These are phyloP conservation scores for Stemphylium beticola DNA, from an alignment of 2,329 filamentous ascomycete species.

Conservation along the genomic window DNA sequence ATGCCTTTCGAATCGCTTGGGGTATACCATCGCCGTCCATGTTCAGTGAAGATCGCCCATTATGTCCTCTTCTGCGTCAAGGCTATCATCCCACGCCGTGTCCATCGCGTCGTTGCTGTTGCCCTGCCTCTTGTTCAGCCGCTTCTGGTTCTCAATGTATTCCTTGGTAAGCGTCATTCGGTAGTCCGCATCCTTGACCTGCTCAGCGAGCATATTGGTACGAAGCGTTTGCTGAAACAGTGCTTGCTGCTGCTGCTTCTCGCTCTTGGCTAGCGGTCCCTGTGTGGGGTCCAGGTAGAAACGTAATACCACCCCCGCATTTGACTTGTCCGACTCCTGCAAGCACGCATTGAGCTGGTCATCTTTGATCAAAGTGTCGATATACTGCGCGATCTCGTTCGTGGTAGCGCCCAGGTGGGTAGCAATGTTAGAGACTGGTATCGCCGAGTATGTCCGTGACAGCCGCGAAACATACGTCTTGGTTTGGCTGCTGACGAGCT, in stretches of 20 bases:
- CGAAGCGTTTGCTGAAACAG: slow-evolving; percentile 58
- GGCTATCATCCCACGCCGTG: slow-evolving; percentile 42
- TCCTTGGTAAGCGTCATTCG: slow-evolving; percentile 65
- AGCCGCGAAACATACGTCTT: slow-evolving; percentile 78
- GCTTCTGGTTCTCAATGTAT: slow-evolving; percentile 61
- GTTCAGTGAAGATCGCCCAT: slow-evolving; percentile 46
- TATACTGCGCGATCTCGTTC: slow-evolving; percentile 60
- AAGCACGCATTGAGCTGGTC: slow-evolving; percentile 60
- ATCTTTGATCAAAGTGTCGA: slow-evolving; percentile 59
- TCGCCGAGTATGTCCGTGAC: slow-evolving; percentile 71
- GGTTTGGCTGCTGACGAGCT: slow-evolving; percentile 74
- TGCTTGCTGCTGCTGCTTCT: slow-evolving; percentile 50
- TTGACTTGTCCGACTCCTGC: slow-evolving; percentile 49
- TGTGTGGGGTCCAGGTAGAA: slow-evolving; percentile 55
- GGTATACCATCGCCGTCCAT: background rate
- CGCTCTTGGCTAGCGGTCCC: slow-evolving; percentile 47
- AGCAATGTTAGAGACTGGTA: slow-evolving; percentile 62
- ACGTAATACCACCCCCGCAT: slow-evolving; percentile 57
- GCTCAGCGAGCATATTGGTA: slow-evolving; percentile 58
- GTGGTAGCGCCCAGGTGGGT: slow-evolving; percentile 57
- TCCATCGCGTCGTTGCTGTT: slow-evolving; percentile 46
- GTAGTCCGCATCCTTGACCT: slow-evolving; percentile 61
- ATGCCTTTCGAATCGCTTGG: background rate
- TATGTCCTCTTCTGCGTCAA: slow-evolving; percentile 48
- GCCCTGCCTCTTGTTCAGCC: slow-evolving; percentile 52